Base-by-base conservation (phyloP, 1,139 yeast species). In the Taiozyma sp. region DNA sequence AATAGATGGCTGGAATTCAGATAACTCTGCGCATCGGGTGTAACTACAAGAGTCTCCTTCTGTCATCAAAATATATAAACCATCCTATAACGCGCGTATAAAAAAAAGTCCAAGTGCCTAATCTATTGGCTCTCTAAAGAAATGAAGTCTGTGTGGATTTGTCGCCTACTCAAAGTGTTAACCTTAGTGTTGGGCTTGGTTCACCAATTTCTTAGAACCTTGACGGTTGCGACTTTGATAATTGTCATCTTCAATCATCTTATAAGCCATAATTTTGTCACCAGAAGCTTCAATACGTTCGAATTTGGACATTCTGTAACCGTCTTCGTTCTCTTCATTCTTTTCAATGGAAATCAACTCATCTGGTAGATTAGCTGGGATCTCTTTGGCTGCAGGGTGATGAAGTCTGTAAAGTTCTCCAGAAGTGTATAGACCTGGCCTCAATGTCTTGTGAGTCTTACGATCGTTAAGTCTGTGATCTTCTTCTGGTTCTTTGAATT, bases 361-460 rank as follows among this genome's bases (percentile, higher is more conserved):
- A 32, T 32, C 35, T 32, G 35, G 35, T 6, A 32, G 35, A n/a
- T 32, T 32, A n/a, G 35, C 19, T n/a, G 35, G 35, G 19, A 32
- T n/a, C 14, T 37, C 41, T 21, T 37, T 37, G 14, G 24, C 13
- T 13, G 10, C 14, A 8, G 43, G 22, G 40, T 51, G 52, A 42
- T 50, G 52, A 40, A 44, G 44, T 11, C 32, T 42, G 48, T 24
- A 48, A 16, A 48, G 28, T 19, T 46, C 53, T 21, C 45, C 45
- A 28, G 39, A 34, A 1, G 46, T 46, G 30, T 48, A 48, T 43
- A 46, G 43, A 42, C 53, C 53, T 11, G 51, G 53, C 14, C 34
- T 45, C 3, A 45, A n/a, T 14, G 35, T 32, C 21, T 45, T 39
- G 4, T 47, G 43, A 19, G 42, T 28, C 37, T 45, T 49, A 40